Conservation (phyloP, 164 flowering plant species). For the Vitis rotundifolia region DNA sequence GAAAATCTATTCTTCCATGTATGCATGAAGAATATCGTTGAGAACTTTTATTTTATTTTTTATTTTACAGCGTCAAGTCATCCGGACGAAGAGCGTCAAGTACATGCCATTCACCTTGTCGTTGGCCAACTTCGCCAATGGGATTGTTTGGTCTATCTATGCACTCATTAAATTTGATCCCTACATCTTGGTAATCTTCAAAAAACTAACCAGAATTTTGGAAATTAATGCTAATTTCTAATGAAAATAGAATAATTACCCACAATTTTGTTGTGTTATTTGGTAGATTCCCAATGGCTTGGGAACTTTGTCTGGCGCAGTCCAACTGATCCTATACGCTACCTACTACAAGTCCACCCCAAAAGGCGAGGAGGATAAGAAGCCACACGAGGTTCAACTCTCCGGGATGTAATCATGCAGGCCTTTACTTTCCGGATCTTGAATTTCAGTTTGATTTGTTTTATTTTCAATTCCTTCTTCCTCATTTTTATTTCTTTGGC, state of each 20-base stretch:
- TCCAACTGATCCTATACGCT: constrained; percentile 42
- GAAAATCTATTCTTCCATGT: background rate
- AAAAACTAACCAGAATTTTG: background rate
- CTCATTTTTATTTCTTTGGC: too few species aligned
- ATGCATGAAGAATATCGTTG: background rate
- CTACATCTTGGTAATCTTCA: constrained; percentile 38
- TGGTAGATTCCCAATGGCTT: constrained; percentile 51
- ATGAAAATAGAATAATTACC: background rate
- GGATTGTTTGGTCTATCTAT: constrained; percentile 36
- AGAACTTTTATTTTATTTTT: background rate
- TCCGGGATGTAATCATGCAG: background rate
- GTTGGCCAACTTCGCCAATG: constrained; percentile 40
- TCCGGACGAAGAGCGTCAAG: constrained; percentile 55
- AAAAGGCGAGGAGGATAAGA: constrained; percentile 23
- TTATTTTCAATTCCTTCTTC: too few species aligned
- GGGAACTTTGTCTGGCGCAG: constrained; percentile 37
- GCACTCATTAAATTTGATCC: constrained; percentile 42
- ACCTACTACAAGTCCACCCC: constrained; percentile 35
- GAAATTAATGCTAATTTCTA: too few species aligned
- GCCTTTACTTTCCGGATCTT: background rate
- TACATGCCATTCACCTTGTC: constrained; percentile 58
- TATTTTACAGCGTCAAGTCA: constrained; percentile 33
- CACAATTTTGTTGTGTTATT: background rate
- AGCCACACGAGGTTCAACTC: constrained; percentile 12
- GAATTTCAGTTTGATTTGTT: background rate